Evolutionary conservation across 352 stramenopile genomes (phyloP), one percentile per base, ranked within the genome.

Genomic region (Phytophthora nicotianae): DNA sequence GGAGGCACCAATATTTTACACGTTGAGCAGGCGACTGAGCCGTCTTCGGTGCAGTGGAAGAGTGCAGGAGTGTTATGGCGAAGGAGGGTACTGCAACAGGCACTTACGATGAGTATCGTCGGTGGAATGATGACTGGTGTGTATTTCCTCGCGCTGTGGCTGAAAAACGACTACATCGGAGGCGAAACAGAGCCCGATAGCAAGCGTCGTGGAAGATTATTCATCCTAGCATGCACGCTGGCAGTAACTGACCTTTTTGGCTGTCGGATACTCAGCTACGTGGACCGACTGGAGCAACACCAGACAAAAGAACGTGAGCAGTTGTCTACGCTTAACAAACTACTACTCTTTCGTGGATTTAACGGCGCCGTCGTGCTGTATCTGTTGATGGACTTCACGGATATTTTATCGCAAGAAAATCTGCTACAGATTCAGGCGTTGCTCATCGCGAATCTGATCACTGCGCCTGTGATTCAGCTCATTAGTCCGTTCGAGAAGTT

Each of bases 291-390:
- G 3, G 75, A 88, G 46, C 69, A 87, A 40, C 75, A 88, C 41
- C 76, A 88, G 55, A 89, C 77, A 20, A 85, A 88, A 50, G 74
- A 88, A 32, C 76, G 79, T 41, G 76, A 87, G 57, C 84, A 93
- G 56, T 52, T 90, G 19, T 91, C 82, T 27, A 81, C 81, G 49
- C 73, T 93, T n/a, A 89, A 91, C 63, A 93, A 93, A 52, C 70
- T 93, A 26, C 58, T 93, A 37, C 58, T 91, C 41, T 89, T 88
- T 32, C 84, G 84, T 20, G 62, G 58, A 2, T 90, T 90, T 70
- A 93, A 91, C 57, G 82, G 79, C 32, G 84, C 82, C 2, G 70
- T 93, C 19, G 85, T 93, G 24, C 76, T 91, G 8, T 91, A 90
- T 42, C 56, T 91, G 49, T 79, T 91, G 45, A 91, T 84, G 71